Evolutionary conservation across 805 yeast genomes (phyloP).

Genomic region (Saturnispora gosingensis): DNA sequence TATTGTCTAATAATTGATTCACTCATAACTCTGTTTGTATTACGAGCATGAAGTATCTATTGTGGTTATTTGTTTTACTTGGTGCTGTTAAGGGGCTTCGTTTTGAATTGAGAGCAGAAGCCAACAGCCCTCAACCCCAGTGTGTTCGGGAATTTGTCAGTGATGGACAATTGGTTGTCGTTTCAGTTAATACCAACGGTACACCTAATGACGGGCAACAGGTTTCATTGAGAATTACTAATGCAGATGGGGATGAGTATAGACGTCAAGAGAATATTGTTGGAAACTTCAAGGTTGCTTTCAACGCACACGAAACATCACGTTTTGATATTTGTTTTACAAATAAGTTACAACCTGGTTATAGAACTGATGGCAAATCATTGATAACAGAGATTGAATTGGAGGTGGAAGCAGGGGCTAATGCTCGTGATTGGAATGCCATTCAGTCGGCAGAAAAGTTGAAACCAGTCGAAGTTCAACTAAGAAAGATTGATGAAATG

Average conservation of each 20-base stretch:
- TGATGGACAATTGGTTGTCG: slow-evolving; percentile 80
- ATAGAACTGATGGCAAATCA: slow-evolving; percentile 27
- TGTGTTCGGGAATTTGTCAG: slow-evolving; percentile 90
- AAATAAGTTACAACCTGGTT: slow-evolving; percentile 40
- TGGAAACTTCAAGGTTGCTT: slow-evolving; percentile 66
- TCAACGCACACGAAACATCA: slow-evolving; percentile 73
- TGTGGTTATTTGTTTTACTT: neutral
- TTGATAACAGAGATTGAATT: slow-evolving; percentile 68
- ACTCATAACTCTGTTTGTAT: neutral
- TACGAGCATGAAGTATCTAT: neutral
- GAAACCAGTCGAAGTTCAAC: slow-evolving; percentile 84
- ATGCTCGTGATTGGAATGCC: slow-evolving; percentile 97
- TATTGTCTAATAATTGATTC: neutral
- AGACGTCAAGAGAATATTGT: slow-evolving; percentile 68
- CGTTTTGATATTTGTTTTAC: slow-evolving; percentile 90
- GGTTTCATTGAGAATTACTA: slow-evolving; percentile 58
- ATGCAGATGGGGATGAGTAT: slow-evolving; percentile 78
- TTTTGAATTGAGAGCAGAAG: slow-evolving; percentile 26
- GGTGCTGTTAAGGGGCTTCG: slow-evolving; percentile 17
- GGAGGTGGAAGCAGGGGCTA: slow-evolving; percentile 91
- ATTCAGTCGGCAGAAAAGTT: slow-evolving; percentile 87
- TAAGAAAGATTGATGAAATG: slow-evolving; percentile 79
- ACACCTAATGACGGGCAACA: slow-evolving; percentile 78
- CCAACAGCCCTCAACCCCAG: slow-evolving; percentile 38
- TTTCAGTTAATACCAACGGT: slow-evolving; percentile 70